Conservation (phyloP, 1,284 basidiomycete genomes). For the Agaricales sp. region DNA sequence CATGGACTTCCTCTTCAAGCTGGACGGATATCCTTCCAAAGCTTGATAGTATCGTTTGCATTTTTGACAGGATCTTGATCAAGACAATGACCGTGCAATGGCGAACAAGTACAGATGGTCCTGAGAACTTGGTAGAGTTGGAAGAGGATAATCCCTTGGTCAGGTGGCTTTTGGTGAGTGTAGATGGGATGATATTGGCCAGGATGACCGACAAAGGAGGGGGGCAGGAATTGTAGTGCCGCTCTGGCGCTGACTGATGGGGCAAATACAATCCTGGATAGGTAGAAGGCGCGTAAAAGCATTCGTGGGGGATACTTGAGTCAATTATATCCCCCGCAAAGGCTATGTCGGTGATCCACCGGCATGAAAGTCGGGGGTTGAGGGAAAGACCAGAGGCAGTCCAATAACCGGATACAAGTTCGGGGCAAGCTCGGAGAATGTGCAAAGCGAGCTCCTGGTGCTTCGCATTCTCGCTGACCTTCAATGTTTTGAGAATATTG, state of each 20-base stretch:
- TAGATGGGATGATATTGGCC: conserved; percentile 63
- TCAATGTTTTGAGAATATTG: conserved; percentile 64
- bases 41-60: conserved; percentile 38
- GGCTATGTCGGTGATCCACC: conserved; percentile 84
- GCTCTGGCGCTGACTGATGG: conserved; percentile 18
- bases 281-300: conserved; percentile 46
- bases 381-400: conserved; percentile 62
- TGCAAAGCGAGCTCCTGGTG: conserved; percentile 79
- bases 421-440: conserved; percentile 75
- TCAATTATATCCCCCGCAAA: conserved; percentile 74
- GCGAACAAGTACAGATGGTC: conserved; percentile 47
- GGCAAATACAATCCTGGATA: conserved; percentile 9
- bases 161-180: conserved; percentile 58
- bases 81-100: conserved; percentile 74
- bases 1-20: conserved; percentile 58
- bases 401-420: conserved; percentile 83
- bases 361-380: conserved; percentile 80
- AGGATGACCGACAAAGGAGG: conserved; percentile 62
- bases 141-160: conserved; percentile 69
- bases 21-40: conserved; percentile 42
- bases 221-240: conserved; percentile 51
- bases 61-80: conserved; percentile 64
- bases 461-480: conserved; percentile 77
- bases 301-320: conserved; percentile 56
- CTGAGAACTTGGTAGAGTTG: conserved; percentile 21